These are phyloP conservation scores for Grosmannia serpens DNA, from an alignment of 2,329 filamentous ascomycete genomes.

Conservation along the genomic window DNA sequence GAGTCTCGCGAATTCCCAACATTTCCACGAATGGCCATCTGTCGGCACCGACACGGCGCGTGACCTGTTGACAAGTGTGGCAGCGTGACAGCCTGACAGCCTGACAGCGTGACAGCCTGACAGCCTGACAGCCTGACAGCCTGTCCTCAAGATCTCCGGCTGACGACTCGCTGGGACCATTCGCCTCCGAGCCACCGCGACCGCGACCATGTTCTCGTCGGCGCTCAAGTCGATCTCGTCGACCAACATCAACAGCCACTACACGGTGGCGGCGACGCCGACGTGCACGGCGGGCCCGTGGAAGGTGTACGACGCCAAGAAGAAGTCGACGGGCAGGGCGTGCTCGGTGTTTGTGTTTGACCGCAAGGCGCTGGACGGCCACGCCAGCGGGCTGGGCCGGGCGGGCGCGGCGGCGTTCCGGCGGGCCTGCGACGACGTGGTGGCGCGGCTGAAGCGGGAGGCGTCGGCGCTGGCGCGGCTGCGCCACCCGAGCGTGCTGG, in stretches of 20 bases:
- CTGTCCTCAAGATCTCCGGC: too few species aligned
- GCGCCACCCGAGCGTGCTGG: slow-evolving; percentile 82
- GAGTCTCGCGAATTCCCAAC: too few species aligned
- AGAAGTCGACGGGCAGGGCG: slow-evolving; percentile 81
- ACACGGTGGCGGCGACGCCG: slow-evolving; percentile 64
- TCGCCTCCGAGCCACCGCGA: too few species aligned
- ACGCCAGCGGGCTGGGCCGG: slow-evolving; percentile 46
- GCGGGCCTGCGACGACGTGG: slow-evolving; percentile 74
- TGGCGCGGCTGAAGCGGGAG: slow-evolving; percentile 85
- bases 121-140: too few species aligned
- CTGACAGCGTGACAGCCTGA: too few species aligned
- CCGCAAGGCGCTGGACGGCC: slow-evolving; percentile 67
- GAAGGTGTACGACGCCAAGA: slow-evolving; percentile 97
- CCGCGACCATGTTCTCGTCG: slow-evolving; percentile 74
- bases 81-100: too few species aligned
- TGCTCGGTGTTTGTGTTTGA: slow-evolving; percentile 95
- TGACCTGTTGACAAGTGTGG: too few species aligned
- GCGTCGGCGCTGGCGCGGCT: slow-evolving; percentile 79
- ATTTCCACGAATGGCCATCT: too few species aligned
- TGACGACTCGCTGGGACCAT: too few species aligned
- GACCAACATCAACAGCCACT: slow-evolving; percentile 85
- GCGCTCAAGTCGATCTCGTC: slow-evolving; percentile 87
- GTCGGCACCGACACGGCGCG: too few species aligned
- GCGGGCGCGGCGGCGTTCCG: slow-evolving; percentile 40
- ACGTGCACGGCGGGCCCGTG: slow-evolving; percentile 81